These are phyloP conservation scores for Malus fusca DNA, from an alignment of 306 rosid genomes.

Conservation along the genomic window DNA sequence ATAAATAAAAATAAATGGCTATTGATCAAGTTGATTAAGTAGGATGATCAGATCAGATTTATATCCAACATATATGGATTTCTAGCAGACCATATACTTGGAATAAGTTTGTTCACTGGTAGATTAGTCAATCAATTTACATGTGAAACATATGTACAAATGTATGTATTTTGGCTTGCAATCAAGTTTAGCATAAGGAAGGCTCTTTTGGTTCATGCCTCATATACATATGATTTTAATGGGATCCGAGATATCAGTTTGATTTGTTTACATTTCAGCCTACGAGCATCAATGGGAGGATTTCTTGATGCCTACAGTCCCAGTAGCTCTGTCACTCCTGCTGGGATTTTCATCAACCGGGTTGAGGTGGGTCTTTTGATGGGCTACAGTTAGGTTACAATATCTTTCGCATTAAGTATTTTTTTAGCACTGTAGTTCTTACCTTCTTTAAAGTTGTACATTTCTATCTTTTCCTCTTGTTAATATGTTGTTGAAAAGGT, in stretches of 20 bases:
- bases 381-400: constrained; percentile 15
- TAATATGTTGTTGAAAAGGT: background rate
- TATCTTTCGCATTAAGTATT: background rate
- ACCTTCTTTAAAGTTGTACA: background rate
- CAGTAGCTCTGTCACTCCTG: constrained; percentile 57
- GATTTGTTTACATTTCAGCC: constrained; percentile 35
- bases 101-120: background rate
- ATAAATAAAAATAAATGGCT: no score
- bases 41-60: no score
- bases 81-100: background rate
- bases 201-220: background rate
- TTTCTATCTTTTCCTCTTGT: background rate
- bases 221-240: background rate
- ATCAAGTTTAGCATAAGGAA: background rate
- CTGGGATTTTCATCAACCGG: constrained; percentile 80
- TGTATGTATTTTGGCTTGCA: background rate
- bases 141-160: background rate
- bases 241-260: background rate
- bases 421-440: background rate
- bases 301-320: constrained; percentile 85
- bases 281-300: constrained; percentile 92
- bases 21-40: no score
- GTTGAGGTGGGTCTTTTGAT: constrained; percentile 62
- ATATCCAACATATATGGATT: background rate
- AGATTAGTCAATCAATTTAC: background rate